Base-by-base conservation (phyloP, 2,329 filamentous ascomycete genomes). In the Gaeumannomyces tritici region DNA sequence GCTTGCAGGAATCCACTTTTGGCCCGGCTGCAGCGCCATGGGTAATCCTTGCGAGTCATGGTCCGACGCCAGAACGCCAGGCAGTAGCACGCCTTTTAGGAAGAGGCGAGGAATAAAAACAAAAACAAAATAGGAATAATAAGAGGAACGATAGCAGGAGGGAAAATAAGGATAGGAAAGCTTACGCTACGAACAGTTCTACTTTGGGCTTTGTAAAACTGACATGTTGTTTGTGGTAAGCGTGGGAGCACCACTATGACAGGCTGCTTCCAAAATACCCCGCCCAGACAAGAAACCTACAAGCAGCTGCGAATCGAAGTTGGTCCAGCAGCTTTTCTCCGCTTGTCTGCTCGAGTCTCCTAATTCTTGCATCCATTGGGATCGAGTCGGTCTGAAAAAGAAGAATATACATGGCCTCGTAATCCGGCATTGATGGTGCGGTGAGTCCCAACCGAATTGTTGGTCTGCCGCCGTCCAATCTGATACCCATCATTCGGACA, bases 21-120 rank as follows among this genome's bases (percentile, higher is more conserved):
- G 18, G 61, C 61, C 59, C 31, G 12, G 63, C 63, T 62, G 62
- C 61, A 51, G 29, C 27, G 15, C 55, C 29, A 31, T 6, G n/a
- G 21, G 26, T 11, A 35, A 62, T 29, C 11, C 51, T 55, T 57
- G 35, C 56, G 56, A 33, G 24, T 47, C 57, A 57, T 29, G 27
- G 56, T n/a, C n/a, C n/a, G n/a, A n/a, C n/a, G n/a, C n/a, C n/a
- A n/a, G n/a, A n/a, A n/a, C n/a, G n/a, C n/a, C n/a, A n/a, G n/a
- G n/a, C n/a, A n/a, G n/a, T n/a, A n/a, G n/a, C n/a, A n/a, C n/a
- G n/a, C n/a, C n/a, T n/a, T n/a, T n/a, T n/a, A n/a, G n/a, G n/a
- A n/a, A n/a, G n/a, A n/a, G n/a, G n/a, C n/a, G n/a, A n/a, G n/a
- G n/a, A n/a, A n/a, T n/a, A n/a, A n/a, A n/a, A n/a, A n/a, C n/a